Evolutionary conservation across 2,329 filamentous ascomycete species (phyloP), one percentile per base, ranked within the genome.

Genomic region (Epichloe scottii): DNA sequence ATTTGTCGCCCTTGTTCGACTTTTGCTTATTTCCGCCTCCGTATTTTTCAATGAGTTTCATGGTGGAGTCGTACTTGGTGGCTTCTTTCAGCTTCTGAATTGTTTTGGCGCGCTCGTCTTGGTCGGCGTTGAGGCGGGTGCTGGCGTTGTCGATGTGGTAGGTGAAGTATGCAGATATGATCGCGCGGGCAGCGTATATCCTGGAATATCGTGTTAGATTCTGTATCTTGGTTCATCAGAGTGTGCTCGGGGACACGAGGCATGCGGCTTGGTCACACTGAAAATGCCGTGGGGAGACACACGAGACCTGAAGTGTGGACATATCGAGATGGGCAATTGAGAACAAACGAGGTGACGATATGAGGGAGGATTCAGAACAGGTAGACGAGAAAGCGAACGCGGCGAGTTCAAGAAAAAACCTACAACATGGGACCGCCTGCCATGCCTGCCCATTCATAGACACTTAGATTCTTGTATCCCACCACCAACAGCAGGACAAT

Each of bases 61-160:
- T 81, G 1, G 93, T 98, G 34, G 90, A 93, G 68, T 97, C 88
- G 71, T 96, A 98, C 66, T 87, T 95, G 35, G 93, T 98, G 26
- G 90, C 90, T 53, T 85, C 83, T 69, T 98, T 98, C 56, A 98
- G 80, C 68, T 90, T 90, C 65, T 95, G 85, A 57, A 98, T 97
- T 2, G 90, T 95, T 59, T 82, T 82, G 53, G 87, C 81, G 50
- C 91, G 82, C 66, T 96, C 87, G 50, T 81, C 79, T 60, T 90
- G 82, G 37, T 90, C 77, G 19, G 79, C 79, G 59, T 91, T 85
- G 33, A 97, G 75, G 40, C 84, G 78, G 39, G 74, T 67, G 57
- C 85, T 79, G 11, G 87, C 76, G 15, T 75, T 80, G 21, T 84
- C 78, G 60, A 93, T 84, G 54, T 89, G 87, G 65, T 87, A 94